These are phyloP conservation scores for Ophioceras dolichostomum DNA, from an alignment of 2,329 filamentous ascomycete species.

Conservation along the genomic window DNA sequence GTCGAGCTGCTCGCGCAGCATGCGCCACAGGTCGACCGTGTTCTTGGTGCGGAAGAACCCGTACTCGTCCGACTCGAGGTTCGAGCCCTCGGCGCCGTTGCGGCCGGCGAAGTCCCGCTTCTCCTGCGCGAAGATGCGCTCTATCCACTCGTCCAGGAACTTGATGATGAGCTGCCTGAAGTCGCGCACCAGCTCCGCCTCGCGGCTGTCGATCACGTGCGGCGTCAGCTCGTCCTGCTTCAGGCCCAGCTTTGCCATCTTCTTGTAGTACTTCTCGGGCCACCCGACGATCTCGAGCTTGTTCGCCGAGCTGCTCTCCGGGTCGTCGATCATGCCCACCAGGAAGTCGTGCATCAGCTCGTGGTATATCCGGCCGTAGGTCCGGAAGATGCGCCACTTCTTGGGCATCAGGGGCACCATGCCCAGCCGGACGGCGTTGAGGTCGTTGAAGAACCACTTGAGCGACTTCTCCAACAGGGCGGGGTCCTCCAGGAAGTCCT, in stretches of 20 bases:
- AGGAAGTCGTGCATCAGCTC: slow-evolving; percentile 92
- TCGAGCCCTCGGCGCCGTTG: slow-evolving; percentile 51
- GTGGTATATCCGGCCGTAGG: slow-evolving; percentile 86
- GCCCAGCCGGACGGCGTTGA: slow-evolving; percentile 86
- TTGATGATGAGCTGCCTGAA: slow-evolving; percentile 93
- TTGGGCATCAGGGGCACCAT: slow-evolving; percentile 88
- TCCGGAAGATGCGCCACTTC: slow-evolving; percentile 92
- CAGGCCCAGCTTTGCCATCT: slow-evolving; percentile 86
- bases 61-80: slow-evolving; percentile 77
- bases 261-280: slow-evolving; percentile 90
- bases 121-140: slow-evolving; percentile 77
- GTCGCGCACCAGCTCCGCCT: slow-evolving; percentile 80
- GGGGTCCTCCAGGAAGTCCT: slow-evolving; percentile 74
- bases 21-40: slow-evolving; percentile 89
- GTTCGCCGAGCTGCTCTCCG: slow-evolving; percentile 72
- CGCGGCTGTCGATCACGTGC: slow-evolving; percentile 82
- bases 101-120: slow-evolving; percentile 69
- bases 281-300: slow-evolving; percentile 89
- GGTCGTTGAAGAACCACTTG: slow-evolving; percentile 96
- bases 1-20: slow-evolving; percentile 85
- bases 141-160: slow-evolving; percentile 95
- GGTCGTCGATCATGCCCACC: slow-evolving; percentile 68
- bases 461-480: slow-evolving; percentile 74
- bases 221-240: slow-evolving; percentile 63
- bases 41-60: slow-evolving; percentile 89